A percentile compares a stretch with the other conserved stretches of the same genome.
Evolutionary conservation across 495 filamentous ascomycete species (phyloP).

Genomic region (Alectoria sarmentosa): DNA sequence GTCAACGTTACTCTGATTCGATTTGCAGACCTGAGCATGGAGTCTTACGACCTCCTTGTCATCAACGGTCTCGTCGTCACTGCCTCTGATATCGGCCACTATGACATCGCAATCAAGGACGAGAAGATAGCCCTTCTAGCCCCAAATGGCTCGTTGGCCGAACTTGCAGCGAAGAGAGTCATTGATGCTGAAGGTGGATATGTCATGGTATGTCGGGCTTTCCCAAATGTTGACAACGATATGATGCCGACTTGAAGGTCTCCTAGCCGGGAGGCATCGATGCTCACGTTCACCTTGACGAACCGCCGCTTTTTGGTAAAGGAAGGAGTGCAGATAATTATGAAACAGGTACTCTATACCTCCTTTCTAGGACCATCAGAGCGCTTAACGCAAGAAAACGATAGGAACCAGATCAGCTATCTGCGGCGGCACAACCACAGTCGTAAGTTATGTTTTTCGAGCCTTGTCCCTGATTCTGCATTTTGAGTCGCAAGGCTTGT

Average conservation of each 20-base stretch:
- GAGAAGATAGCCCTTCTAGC: slow-evolving; percentile 45
- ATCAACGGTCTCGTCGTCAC: slow-evolving; percentile 45
- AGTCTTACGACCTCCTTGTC: slow-evolving; percentile 35
- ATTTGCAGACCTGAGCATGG: slow-evolving; percentile 6
- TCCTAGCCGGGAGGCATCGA: slow-evolving; percentile 41
- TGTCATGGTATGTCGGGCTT: slow-evolving; percentile 34
- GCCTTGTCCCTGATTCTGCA: too few species aligned
- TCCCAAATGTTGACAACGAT: slow-evolving; percentile 6
- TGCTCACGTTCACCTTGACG: slow-evolving; percentile 39
- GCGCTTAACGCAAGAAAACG: slow-evolving; percentile 12
- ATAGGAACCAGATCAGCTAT: slow-evolving; percentile 50
- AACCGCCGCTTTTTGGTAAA: slow-evolving; percentile 26
- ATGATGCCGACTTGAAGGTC: slow-evolving; percentile 30
- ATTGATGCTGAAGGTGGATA: slow-evolving; percentile 46
- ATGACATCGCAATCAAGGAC: slow-evolving; percentile 46
- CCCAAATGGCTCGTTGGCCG: slow-evolving; percentile 18
- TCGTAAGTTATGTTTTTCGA: slow-evolving; percentile 23
- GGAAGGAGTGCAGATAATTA: slow-evolving; percentile 39
- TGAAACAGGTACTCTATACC: slow-evolving; percentile 33
- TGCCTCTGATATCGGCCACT: slow-evolving; percentile 36
- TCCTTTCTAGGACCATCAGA: not conserved
- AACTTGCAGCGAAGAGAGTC: slow-evolving; percentile 22
- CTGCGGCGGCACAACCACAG: slow-evolving; percentile 53
- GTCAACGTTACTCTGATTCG: not conserved
- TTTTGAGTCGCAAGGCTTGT: too few species aligned